Evolutionary conservation across 2,329 filamentous ascomycete genomes (phyloP).

Genomic region (Mycocentrospora acerina): DNA sequence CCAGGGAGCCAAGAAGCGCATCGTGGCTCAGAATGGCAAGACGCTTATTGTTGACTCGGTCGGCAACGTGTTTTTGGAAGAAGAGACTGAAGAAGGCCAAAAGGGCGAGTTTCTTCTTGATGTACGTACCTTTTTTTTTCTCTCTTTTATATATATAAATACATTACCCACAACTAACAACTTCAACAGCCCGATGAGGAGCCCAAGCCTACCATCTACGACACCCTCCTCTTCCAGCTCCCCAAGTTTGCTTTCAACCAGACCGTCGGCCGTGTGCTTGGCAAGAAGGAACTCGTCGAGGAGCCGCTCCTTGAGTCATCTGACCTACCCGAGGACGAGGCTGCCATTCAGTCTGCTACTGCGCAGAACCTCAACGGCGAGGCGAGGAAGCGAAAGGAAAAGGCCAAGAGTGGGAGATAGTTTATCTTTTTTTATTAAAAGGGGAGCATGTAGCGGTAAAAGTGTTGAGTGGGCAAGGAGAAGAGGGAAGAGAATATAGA

Average conservation of each 20-base stretch:
- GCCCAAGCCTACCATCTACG: slow-evolving; percentile 69
- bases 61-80: slow-evolving; percentile 94
- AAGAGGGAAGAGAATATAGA: no score
- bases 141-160: no score
- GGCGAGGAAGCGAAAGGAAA: slow-evolving; percentile 43
- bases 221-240: slow-evolving; percentile 80
- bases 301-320: slow-evolving; percentile 39
- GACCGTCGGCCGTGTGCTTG: slow-evolving; percentile 46
- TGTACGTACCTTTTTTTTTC: no score
- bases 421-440: background rate
- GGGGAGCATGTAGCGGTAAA: no score
- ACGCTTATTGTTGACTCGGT: slow-evolving; percentile 86
- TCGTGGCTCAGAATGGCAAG: slow-evolving; percentile 94
- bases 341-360: slow-evolving; percentile 46
- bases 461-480: no score
- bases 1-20: slow-evolving; percentile 78
- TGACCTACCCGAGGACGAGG: slow-evolving; percentile 41
- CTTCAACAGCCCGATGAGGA: slow-evolving; percentile 71
- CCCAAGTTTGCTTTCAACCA: slow-evolving; percentile 71
- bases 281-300: slow-evolving; percentile 40
- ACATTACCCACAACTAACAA: slow-evolving; percentile 27
- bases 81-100: slow-evolving; percentile 83
- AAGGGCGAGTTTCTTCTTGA: slow-evolving; percentile 84
- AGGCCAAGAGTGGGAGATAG: slow-evolving; percentile 29
- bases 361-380: slow-evolving; percentile 50